These are phyloP conservation scores for Rachicladosporium sp. DNA, from an alignment of 2,329 filamentous ascomycete genomes.

Conservation along the genomic window DNA sequence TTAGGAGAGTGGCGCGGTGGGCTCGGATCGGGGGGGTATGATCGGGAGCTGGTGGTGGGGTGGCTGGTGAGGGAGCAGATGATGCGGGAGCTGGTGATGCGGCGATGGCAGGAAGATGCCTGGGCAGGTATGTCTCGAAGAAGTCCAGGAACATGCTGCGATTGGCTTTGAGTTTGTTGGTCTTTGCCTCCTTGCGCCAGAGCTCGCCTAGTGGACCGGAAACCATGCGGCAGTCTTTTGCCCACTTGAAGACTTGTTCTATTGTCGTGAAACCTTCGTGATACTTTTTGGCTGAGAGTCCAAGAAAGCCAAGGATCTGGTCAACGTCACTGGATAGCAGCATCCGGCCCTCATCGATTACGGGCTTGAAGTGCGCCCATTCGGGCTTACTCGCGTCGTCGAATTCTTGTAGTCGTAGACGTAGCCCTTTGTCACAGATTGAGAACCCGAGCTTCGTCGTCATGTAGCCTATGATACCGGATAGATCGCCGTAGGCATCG, in stretches of 20 bases:
- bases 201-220: slow-evolving; percentile 26
- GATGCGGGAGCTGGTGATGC: no score
- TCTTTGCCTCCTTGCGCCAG: slow-evolving; percentile 37
- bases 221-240: slow-evolving; percentile 47
- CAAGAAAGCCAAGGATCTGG: slow-evolving; percentile 50
- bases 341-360: slow-evolving; percentile 37
- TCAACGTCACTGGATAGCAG: slow-evolving; percentile 47
- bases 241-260: slow-evolving; percentile 51
- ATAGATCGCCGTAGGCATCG: slow-evolving; percentile 59
- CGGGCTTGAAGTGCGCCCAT: slow-evolving; percentile 6
- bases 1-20: background rate
- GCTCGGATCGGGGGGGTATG: no score
- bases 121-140: slow-evolving; percentile 34
- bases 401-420: slow-evolving; percentile 55
- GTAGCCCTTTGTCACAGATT: slow-evolving; percentile 50
- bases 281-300: slow-evolving; percentile 42
- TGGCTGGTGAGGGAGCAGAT: no score
- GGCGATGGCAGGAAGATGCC: no score
- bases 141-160: slow-evolving; percentile 11
- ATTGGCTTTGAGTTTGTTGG: slow-evolving; percentile 37
- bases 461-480: slow-evolving; percentile 52
- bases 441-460: slow-evolving; percentile 56
- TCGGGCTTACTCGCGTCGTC: slow-evolving; percentile 42
- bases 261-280: slow-evolving; percentile 42
- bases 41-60: no score